Evolutionary conservation across 169 alveolate genomes (phyloP), one percentile per base, ranked within the genome.

Genomic region (Ichthyophthirius multifiliis): DNA sequence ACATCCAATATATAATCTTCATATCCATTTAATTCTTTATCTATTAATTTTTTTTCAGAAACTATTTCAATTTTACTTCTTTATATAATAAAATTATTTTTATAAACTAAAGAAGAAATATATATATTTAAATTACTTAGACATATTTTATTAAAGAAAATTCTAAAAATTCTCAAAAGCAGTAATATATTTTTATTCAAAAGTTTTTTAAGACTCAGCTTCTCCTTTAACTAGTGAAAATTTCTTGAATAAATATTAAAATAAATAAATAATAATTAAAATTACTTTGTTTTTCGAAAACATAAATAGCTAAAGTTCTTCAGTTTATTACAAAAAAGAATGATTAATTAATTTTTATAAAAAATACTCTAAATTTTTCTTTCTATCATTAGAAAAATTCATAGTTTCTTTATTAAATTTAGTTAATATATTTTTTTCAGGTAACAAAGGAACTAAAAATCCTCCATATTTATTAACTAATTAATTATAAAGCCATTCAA

Each of bases 381-480:
- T 23, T 44, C 84, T 78, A 27, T 78, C 73, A 31, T 78, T 75
- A 5, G 84, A 39, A 23, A 78, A 78, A 30, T 78, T 73, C 27
- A 47, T 39, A 31, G 78, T 65, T 13, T 65, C 84, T n/a, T 64
- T 16, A 63, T 78, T 78, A 2, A 78, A 62, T 32, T 78, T 78
- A 0, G 84, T 78, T 15, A 78, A 37, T n/a, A 78, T 63, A 78
- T 78, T 62, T 30, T 78, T 78, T 35, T 78, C 84, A 12, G 84
- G 84, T 9, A 78, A 15, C 10, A 75, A 43, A 43, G 84, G 84
- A 9, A 78, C 65, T 2, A 78, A 47, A 34, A 43, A 78, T 43
- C 84, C 84, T 18, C 84, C 84, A 65, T 78, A 78, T 78, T 78
- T 78, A 44, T 78, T 78, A 4, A 78, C 73, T 27, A 78, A 41